These are phyloP conservation scores for Rhodotorula sp. DNA, from an alignment of 1,284 basidiomycete genomes.

Conservation along the genomic window DNA sequence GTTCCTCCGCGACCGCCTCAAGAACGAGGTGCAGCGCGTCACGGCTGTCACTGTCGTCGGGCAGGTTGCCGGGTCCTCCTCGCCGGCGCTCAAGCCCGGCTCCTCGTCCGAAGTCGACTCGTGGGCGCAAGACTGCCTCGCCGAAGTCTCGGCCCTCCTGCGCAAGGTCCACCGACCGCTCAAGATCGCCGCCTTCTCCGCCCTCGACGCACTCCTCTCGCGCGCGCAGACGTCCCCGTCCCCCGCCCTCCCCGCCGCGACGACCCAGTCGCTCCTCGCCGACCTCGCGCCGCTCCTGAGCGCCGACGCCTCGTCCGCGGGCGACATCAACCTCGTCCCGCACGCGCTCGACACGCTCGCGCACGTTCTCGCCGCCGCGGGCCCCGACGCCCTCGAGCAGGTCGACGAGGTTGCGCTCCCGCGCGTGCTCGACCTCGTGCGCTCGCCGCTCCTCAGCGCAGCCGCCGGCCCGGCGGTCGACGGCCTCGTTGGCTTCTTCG, in stretches of 20 bases:
- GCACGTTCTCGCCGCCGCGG: constrained; percentile 67
- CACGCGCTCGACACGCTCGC: constrained; percentile 71
- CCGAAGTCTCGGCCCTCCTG: constrained; percentile 74
- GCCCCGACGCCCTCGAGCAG: constrained; percentile 57
- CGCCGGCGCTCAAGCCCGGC: constrained; percentile 51
- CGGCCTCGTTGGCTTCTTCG: constrained; percentile 76
- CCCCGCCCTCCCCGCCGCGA: constrained; percentile 56
- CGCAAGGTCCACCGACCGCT: constrained; percentile 76
- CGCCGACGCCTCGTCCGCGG: constrained; percentile 41
- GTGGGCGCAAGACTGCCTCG: constrained; percentile 75
- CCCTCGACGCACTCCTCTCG: constrained; percentile 70
- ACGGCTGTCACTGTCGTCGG: constrained; percentile 50
- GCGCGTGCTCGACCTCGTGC: constrained; percentile 57
- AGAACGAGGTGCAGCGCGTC: constrained; percentile 58
- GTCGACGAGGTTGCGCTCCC: constrained; percentile 28
- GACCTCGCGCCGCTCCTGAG: constrained; percentile 74
- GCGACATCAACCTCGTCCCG: constrained; percentile 75
- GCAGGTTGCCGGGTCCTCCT: constrained; percentile 50
- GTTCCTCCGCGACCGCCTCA: constrained; percentile 74
- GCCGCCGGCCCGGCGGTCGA: constrained; percentile 66
- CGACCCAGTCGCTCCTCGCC: constrained; percentile 65
- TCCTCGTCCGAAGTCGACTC: constrained; percentile 55
- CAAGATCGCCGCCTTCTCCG: constrained; percentile 77
- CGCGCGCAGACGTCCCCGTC: constrained; percentile 57
- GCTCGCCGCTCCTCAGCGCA: constrained; percentile 65